Evolutionary conservation across 192 early-diverging fungal species (phyloP), one percentile per base, ranked within the genome.

Genomic region (Backusella circina): DNA sequence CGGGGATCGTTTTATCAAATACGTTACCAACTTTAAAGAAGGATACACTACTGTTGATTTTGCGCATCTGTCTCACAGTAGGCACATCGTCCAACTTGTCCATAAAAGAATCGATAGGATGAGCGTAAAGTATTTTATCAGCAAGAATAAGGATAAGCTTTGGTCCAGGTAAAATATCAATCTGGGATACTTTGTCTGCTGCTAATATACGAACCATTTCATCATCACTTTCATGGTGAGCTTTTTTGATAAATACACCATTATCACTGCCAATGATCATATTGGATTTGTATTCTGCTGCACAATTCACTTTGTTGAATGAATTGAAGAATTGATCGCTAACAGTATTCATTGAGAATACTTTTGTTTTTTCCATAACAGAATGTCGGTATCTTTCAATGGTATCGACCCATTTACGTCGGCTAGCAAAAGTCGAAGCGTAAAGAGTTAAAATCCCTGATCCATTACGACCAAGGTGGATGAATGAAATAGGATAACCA

Each of bases 191-290:
- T 76, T 90, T 91, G 67, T 95, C 95, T 51, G 95, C 66, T 28
- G 85, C 80, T 16, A 97, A 76, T 36, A 91, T 84, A 51, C 87
- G 85, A 67, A 78, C 71, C 71, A 87, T 79, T 64, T 85, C 85
- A 23, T 77, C 85, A 67, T 83, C 83, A 12, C 85, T 78, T 67
- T 83, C 85, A 64, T 33, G 65, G 5, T 35, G 28, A 2, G 38
- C 23, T 28, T 89, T 86, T 21, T 85, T 79, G n/a, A 91, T 86
- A 73, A 90, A 98, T 18, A 98, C 82, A 5, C 97, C 97, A 26
- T 87, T 82, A 75, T 98, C 96, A 1, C 95, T 93, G 28, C 94
- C 97, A 65, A 98, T 79, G 26, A 95, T 82, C 50, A 98, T 85
- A 39, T 87, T 77, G 6, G 86, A 85, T 66, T 87, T 87, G 75